Percentiles rank a stretch among this genome's conserved stretches.
Conservation (phyloP, 768 basidiomycete genomes). For the Trametes cinnabarina region DNA sequence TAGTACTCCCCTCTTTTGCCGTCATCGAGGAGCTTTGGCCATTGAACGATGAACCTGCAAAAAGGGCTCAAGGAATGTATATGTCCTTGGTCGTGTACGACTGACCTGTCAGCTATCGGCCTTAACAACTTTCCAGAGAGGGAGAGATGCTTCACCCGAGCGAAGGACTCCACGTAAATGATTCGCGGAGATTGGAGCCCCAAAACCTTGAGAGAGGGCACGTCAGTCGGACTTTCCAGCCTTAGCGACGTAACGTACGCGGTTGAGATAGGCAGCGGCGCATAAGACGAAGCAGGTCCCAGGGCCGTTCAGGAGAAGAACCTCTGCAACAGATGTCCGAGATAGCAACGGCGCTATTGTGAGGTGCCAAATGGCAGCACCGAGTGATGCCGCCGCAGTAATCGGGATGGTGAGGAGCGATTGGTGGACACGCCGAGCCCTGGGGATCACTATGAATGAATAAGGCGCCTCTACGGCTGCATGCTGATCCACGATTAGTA, state of each 20-base stretch:
- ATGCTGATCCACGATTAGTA: constrained; percentile 4
- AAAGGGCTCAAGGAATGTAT: neutral
- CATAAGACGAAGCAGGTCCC: constrained; percentile 89
- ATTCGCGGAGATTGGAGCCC: constrained; percentile 67
- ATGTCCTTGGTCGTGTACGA: neutral
- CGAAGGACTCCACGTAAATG: constrained; percentile 93
- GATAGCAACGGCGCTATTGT: constrained; percentile 47
- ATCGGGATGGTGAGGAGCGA: constrained; percentile 64
- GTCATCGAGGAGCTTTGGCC: constrained; percentile 59
- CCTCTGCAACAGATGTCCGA: constrained; percentile 53
- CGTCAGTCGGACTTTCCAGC: constrained; percentile 5
- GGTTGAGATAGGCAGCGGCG: constrained; percentile 64
- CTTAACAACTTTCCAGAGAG: constrained; percentile 81
- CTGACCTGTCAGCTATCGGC: constrained; percentile 78
- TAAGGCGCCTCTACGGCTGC: constrained; percentile 33
- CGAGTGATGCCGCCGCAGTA: constrained; percentile 61
- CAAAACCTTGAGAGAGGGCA: constrained; percentile 54
- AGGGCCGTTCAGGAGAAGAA: constrained; percentile 90
- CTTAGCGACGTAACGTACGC: constrained; percentile 44
- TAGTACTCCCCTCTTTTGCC: constrained; percentile 47
- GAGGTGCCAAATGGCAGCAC: constrained; percentile 59
- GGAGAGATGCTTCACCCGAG: constrained; percentile 77
- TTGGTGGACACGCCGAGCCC: constrained; percentile 88
- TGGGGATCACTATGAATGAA: constrained; percentile 67
- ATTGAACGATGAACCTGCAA: constrained; percentile 84